These are phyloP conservation scores for Neonectria ditissima DNA, from an alignment of 2,329 filamentous ascomycete genomes.

Conservation along the genomic window DNA sequence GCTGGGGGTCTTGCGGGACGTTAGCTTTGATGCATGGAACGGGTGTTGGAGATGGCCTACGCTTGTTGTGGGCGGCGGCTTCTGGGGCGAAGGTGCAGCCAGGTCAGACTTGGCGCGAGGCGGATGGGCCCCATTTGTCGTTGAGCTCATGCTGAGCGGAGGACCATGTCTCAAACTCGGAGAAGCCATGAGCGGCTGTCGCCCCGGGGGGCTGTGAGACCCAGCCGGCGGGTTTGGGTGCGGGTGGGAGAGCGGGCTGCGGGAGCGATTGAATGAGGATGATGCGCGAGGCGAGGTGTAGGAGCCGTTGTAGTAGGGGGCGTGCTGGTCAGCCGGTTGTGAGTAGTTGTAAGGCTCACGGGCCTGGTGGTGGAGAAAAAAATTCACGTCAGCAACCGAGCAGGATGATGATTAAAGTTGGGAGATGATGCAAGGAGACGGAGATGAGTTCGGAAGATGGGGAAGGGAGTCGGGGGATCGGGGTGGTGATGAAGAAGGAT, in stretches of 20 bases:
- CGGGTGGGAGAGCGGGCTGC: slow-evolving; percentile 64
- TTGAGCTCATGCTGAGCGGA: slow-evolving; percentile 52
- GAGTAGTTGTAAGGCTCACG: slow-evolving; percentile 65
- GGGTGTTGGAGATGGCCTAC: slow-evolving; percentile 45
- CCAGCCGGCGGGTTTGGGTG: slow-evolving; percentile 58
- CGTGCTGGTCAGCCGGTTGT: slow-evolving; percentile 56
- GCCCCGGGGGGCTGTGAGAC: slow-evolving; percentile 58
- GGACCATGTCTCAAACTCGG: slow-evolving; percentile 60
- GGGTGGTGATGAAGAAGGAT: slow-evolving; percentile 25
- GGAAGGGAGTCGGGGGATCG: not conserved
- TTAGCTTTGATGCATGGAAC: slow-evolving; percentile 30
- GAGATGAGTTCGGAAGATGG: slow-evolving; percentile 14
- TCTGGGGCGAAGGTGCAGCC: slow-evolving; percentile 54
- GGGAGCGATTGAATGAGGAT: slow-evolving; percentile 56
- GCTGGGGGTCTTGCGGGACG: slow-evolving; percentile 69
- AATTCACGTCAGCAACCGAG: slow-evolving; percentile 44
- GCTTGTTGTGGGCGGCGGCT: slow-evolving; percentile 52
- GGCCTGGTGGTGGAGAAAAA: slow-evolving; percentile 52
- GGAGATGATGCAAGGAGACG: slow-evolving; percentile 20
- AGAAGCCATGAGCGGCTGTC: slow-evolving; percentile 59
- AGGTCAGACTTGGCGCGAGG: slow-evolving; percentile 55
- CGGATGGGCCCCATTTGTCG: slow-evolving; percentile 56
- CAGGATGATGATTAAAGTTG: slow-evolving; percentile 28
- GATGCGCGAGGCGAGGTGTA: slow-evolving; percentile 62
- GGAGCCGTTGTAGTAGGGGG: slow-evolving; percentile 62